Conservation (phyloP, 225 moss, liverwort and hornwort species). For the Polytrichum formosum region DNA sequence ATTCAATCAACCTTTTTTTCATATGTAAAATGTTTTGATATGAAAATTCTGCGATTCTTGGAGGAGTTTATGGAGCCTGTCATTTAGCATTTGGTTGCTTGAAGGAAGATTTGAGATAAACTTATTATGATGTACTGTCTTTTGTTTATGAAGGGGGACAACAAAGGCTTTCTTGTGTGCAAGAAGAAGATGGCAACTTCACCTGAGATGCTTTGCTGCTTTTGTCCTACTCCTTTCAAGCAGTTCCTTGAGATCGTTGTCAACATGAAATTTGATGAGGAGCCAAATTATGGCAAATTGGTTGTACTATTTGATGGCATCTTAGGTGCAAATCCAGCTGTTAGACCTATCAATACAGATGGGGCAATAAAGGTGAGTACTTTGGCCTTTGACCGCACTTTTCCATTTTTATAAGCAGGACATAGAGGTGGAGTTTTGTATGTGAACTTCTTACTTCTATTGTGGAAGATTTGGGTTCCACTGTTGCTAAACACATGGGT, state of each 20-base stretch:
- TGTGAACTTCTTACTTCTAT: too few relatives aligned
- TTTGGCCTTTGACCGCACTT: neutral
- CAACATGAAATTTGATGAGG: constrained; percentile 99
- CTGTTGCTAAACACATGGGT: neutral
- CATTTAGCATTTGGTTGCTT: neutral
- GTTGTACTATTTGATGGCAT: constrained; percentile 86
- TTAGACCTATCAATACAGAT: constrained; percentile 94
- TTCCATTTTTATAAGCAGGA: neutral
- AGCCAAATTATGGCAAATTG: constrained; percentile 92
- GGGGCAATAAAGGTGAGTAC: constrained; percentile 79
- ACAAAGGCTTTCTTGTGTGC: constrained; percentile 93
- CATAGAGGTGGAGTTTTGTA: neutral
- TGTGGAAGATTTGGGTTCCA: neutral
- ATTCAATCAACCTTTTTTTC: neutral
- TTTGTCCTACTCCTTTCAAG: constrained; percentile 92
- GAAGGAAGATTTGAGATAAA: too few relatives aligned
- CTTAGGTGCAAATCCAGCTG: constrained; percentile 81
- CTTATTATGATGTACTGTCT: neutral
- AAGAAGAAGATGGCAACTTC: constrained; percentile 99
- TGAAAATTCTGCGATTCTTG: neutral
- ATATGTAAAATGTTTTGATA: neutral
- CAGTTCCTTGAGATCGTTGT: constrained; percentile 95
- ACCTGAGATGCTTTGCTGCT: constrained; percentile 99
- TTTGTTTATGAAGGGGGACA: constrained; percentile 67
- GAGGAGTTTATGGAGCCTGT: neutral